A percentile compares a stretch with the other conserved stretches of the same genome.
phyloP scores from a whole-genome alignment of 2,329 filamentous ascomycete genomes.

The Lecanoromycetidae sp. region DNA sequence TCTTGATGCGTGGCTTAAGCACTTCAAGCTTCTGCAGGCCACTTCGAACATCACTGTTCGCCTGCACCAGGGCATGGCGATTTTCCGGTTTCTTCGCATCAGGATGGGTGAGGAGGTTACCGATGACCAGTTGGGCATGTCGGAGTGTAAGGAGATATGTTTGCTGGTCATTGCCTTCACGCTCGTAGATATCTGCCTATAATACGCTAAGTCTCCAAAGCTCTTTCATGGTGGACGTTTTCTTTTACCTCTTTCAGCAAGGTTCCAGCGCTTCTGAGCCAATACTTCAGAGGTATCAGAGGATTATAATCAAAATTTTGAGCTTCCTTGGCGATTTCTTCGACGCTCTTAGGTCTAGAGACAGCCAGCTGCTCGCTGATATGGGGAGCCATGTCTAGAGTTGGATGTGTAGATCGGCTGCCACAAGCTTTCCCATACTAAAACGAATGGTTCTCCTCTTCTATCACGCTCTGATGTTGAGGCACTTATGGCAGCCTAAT shows the following conservation, averaged over 20 bases:
- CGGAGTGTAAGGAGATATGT: slow-evolving; percentile 87
- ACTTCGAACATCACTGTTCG: slow-evolving; percentile 48
- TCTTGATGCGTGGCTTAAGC: slow-evolving; percentile 66
- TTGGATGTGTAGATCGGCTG: not conserved
- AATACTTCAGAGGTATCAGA: slow-evolving; percentile 63
- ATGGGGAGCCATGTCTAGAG: slow-evolving; percentile 3
- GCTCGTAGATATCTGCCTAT: slow-evolving; percentile 72
- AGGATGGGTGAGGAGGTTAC: slow-evolving; percentile 63
- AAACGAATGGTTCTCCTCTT: not conserved
- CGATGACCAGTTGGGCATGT: slow-evolving; percentile 72
- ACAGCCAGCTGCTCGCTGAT: slow-evolving; percentile 8
- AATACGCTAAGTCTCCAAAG: not conserved
- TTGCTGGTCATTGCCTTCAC: slow-evolving; percentile 74
- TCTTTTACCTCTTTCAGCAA: slow-evolving; percentile 65
- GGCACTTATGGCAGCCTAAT: not conserved
- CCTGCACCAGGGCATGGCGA: slow-evolving; percentile 40
- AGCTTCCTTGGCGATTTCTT: slow-evolving; percentile 65
- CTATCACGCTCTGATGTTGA: not conserved
- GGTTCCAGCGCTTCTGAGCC: slow-evolving; percentile 68
- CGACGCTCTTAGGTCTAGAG: slow-evolving; percentile 53
- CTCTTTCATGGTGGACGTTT: not conserved
- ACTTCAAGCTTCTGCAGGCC: slow-evolving; percentile 62
- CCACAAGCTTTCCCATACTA: not conserved
- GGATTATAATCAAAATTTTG: slow-evolving; percentile 70
- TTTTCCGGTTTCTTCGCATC: slow-evolving; percentile 55